These are phyloP conservation scores for Geoglossum glabrum DNA, from an alignment of 495 filamentous ascomycete species.

Conservation along the genomic window DNA sequence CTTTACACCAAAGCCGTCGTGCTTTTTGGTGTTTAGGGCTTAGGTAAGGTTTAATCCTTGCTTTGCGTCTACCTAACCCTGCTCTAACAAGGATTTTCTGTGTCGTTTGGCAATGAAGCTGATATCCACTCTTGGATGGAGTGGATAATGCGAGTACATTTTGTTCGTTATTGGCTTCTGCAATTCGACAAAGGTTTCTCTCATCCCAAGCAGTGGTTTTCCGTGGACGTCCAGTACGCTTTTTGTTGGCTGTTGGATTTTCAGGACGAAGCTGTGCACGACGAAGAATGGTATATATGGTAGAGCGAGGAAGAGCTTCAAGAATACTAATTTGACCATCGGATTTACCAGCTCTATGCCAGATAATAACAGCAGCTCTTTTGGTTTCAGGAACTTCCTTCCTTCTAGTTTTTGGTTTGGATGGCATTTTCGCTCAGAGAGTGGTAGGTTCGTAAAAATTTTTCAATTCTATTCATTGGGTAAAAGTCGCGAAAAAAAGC, in stretches of 20 bases:
- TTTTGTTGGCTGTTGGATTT: not conserved
- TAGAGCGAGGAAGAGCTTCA: not conserved
- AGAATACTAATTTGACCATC: not conserved
- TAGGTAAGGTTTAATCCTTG: not conserved
- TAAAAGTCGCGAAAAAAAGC: too few species aligned
- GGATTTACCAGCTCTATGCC: too few species aligned
- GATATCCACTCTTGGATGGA: not conserved
- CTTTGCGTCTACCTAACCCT: not conserved
- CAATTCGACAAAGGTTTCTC: not conserved
- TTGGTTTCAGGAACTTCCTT: too few species aligned
- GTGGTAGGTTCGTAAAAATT: too few species aligned
- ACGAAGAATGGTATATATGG: not conserved
- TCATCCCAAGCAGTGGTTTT: not conserved
- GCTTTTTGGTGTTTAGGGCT: not conserved
- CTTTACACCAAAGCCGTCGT: not conserved
- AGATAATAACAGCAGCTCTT: too few species aligned
- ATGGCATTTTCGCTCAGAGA: too few species aligned
- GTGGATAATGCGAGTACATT: not conserved
- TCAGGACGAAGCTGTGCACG: not conserved
- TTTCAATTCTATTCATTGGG: too few species aligned
- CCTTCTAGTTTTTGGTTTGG: too few species aligned
- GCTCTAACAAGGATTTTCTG: not conserved
- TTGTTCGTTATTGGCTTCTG: not conserved
- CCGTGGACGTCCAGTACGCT: not conserved
- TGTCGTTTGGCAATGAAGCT: not conserved